Base-by-base conservation (phyloP, 805 yeast species). In the Saccharomycopsis sp. region DNA sequence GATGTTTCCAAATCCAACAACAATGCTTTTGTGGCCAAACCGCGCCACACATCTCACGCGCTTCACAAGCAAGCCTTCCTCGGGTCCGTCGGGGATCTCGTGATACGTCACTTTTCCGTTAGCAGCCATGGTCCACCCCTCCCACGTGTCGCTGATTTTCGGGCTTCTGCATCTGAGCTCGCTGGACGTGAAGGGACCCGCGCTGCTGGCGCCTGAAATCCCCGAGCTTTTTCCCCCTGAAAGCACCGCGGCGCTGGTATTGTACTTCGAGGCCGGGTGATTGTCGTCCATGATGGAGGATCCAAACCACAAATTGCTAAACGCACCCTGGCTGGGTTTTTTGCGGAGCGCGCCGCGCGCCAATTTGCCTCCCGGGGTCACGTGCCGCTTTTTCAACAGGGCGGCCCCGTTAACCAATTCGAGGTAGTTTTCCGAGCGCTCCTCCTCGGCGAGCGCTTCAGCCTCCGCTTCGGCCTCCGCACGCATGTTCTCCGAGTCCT, bases 101-200 rank as follows among this genome's bases (percentile, higher is more conserved):
- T 84, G 87, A 55, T 75, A 76, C 24, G 78, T 72, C 18, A 86
- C 75, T 51, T 77, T 76, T 0, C 96, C 96, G 57, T 79, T 77
- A n/a, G 83, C 81, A 3, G 79, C 76, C 73, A 89, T 79, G 1
- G 90, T 84, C 79, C 89, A 89, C 1, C 94, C 95, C 68, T 89
- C 91, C 94, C 95, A 88, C 9, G 78, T 67, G 56, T 75, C 75
- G 52, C 71, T 71, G 20, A 76, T 63, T 3, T 29, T 48, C 5
- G 61, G 57, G 24, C 47, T 23, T 34, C 5, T 46, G 2, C n/a
- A 14, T 8, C 15, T 51, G 7, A 14, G 53, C 15, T 51, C 34
- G 23, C 41, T 14, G 12, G 15, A 56, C 18, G 56, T 15, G 2
- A 12, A 29, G 9, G 12, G 37, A n/a, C 18, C 21, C 8, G 16